Conservation (phyloP, 2,329 filamentous ascomycete species). For the Botrytis elliptica region DNA sequence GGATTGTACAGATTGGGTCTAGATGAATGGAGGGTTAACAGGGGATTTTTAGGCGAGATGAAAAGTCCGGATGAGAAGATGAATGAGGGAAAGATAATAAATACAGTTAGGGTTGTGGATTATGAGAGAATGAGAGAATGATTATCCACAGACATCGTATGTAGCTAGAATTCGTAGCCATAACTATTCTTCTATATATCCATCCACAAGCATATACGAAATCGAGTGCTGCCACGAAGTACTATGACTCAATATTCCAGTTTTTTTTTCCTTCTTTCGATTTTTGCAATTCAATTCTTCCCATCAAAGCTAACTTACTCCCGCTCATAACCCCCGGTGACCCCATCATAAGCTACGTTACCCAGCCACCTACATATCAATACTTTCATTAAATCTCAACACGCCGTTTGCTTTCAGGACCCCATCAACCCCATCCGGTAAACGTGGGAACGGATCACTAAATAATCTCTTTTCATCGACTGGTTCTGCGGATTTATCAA, state of each 20-base stretch:
- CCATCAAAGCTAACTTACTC: not conserved
- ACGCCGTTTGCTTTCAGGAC: constrained; percentile 83
- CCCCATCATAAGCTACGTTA: not conserved
- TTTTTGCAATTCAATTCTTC: not conserved
- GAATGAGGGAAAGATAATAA: not conserved
- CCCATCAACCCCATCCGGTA: constrained; percentile 83
- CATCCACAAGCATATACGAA: not conserved
- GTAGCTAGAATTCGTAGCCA: not conserved
- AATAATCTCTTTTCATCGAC: constrained; percentile 37
- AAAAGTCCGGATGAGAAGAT: not conserved
- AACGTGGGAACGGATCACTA: constrained; percentile 54
- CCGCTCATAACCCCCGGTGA: not conserved
- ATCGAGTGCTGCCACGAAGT: not conserved
- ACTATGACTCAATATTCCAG: too few species aligned
- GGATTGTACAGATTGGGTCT: not conserved
- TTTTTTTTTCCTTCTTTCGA: not conserved
- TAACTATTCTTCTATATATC: not conserved
- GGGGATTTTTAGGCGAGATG: not conserved
- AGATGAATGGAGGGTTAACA: not conserved
- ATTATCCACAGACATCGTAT: not conserved
- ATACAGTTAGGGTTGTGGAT: not conserved
- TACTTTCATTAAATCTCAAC: constrained; percentile 87
- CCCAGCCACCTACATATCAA: constrained; percentile 59
- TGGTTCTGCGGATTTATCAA: constrained; percentile 68
- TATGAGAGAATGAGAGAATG: not conserved